Conservation (phyloP, 176 grass and related monocot genomes). For the Triticum aestivum region DNA sequence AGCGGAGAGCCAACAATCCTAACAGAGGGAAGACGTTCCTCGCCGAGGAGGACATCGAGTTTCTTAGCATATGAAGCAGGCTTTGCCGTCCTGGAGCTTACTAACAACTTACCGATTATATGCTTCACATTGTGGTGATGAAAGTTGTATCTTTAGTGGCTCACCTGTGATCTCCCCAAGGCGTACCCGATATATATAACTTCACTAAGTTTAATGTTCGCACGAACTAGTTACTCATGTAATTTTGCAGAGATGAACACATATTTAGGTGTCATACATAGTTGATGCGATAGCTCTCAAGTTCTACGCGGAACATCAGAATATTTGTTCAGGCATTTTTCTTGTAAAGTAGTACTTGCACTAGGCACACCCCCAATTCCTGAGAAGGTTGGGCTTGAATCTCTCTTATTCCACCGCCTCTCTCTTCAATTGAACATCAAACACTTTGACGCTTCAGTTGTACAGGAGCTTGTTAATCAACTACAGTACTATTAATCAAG, state of each 20-base stretch:
- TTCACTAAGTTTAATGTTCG: background rate
- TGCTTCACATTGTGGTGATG: slow-evolving; percentile 25
- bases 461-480: too few relatives aligned
- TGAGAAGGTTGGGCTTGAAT: too few relatives aligned
- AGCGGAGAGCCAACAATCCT: slow-evolving; percentile 40
- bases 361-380: too few relatives aligned
- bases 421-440: too few relatives aligned
- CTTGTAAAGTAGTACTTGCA: too few relatives aligned
- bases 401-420: too few relatives aligned
- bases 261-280: background rate
- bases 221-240: background rate
- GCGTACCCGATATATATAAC: slow-evolving; percentile 4
- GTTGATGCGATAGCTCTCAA: too few relatives aligned
- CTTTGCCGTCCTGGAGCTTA: slow-evolving; percentile 31
- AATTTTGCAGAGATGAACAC: background rate
- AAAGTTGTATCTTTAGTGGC: slow-evolving; percentile 33
- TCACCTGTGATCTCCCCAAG: slow-evolving; percentile 11
- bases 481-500: too few relatives aligned
- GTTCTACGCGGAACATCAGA: too few relatives aligned
- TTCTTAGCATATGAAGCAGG: slow-evolving; percentile 41
- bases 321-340: too few relatives aligned
- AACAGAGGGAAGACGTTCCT: slow-evolving; percentile 82
- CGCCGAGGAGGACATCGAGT: slow-evolving; percentile 66
- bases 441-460: too few relatives aligned
- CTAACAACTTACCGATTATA: slow-evolving; percentile 36